These are phyloP conservation scores for Agrostemma githago DNA, from an alignment of 148 eudicot species.

Conservation along the genomic window DNA sequence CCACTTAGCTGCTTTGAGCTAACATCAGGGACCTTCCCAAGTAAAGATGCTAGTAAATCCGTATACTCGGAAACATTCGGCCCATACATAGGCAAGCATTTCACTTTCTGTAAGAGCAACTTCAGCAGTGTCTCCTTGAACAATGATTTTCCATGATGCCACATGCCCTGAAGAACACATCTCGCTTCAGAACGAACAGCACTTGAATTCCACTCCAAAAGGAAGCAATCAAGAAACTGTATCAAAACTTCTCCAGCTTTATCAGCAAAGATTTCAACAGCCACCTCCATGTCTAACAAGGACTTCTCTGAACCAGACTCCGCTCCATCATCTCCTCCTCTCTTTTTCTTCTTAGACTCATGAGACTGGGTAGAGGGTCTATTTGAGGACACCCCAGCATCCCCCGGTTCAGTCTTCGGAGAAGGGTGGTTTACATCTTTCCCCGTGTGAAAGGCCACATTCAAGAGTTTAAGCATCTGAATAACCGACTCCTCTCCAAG, in stretches of 20 bases:
- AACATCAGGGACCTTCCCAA: conserved; percentile 72
- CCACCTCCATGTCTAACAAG: conserved; percentile 84
- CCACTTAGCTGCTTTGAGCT: conserved; percentile 55
- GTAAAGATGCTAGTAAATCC: conserved; percentile 67
- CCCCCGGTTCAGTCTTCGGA: conserved; percentile 62
- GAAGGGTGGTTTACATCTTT: conserved; percentile 58
- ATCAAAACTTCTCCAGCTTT: conserved; percentile 65
- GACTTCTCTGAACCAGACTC: conserved; percentile 83
- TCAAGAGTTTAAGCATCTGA: conserved; percentile 81
- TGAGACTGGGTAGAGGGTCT: conserved; percentile 58
- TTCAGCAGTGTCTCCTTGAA: conserved; percentile 71
- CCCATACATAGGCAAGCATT: conserved; percentile 85
- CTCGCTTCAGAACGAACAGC: conserved; percentile 94
- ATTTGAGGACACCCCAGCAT: conserved; percentile 51
- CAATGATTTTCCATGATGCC: conserved; percentile 89
- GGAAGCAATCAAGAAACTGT: conserved; percentile 80
- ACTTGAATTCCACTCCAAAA: conserved; percentile 94
- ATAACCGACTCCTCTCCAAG: conserved; percentile 91
- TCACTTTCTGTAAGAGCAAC: conserved; percentile 72
- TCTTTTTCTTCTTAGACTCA: conserved; percentile 94
- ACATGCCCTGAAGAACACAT: conserved; percentile 72
- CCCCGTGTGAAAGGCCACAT: conserved; percentile 83
- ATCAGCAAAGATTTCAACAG: conserved; percentile 62
- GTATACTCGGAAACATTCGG: conserved; percentile 85
- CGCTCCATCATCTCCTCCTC: conserved; percentile 84